Base-by-base conservation (phyloP, 805 yeast species). In the Lipomyces japonicus region DNA sequence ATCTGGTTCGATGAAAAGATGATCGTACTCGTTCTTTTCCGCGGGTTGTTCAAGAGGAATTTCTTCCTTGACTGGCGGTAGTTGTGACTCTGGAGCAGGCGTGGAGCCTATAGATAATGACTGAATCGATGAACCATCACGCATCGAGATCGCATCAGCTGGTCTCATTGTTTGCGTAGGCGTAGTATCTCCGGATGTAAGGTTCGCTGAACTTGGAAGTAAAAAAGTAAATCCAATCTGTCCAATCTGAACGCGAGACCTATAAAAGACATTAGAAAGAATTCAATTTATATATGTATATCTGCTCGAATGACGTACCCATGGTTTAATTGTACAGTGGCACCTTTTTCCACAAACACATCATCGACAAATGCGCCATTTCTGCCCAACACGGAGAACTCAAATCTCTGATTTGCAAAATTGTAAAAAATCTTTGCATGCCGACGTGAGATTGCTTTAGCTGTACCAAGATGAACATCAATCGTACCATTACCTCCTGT, bases 331-430 rank as follows among this genome's bases (percentile, higher is more conserved):
- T 96, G 96, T 6, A 93, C 89, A 0, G 98, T 93, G 32, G 86
- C 81, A 6, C 96, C 97, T 53, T 85, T 80, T 64, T 88, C 96
- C 4, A 93, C 84, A 66, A 91, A 93, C 31, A 74, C 74, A 58
- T 89, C 96, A 67, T 91, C 93, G 2, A 93, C 95, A 73, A 93
- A 93, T 2, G 97, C 97, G 34, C 98, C 98, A 66, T 93, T 93
- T 60, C 96, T 77, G 18, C 98, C 98, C 60, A 90, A 74, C 1
- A 93, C 89, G 6, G 95, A 82, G 39, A 93, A 71, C 68, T 93
- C 98, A 64, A 93, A 93, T 57, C 95, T 71, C 65, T 91, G 97
- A 2, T 95, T 89, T 2, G 96, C 97, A 68, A 93, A 93, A 65
- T 93, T 93, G 71, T 91, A 93, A 66, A 90, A 91, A 14, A 93